Evolutionary conservation across 805 yeast genomes (phyloP).

Genomic region (Saccharomycopsis sp.): DNA sequence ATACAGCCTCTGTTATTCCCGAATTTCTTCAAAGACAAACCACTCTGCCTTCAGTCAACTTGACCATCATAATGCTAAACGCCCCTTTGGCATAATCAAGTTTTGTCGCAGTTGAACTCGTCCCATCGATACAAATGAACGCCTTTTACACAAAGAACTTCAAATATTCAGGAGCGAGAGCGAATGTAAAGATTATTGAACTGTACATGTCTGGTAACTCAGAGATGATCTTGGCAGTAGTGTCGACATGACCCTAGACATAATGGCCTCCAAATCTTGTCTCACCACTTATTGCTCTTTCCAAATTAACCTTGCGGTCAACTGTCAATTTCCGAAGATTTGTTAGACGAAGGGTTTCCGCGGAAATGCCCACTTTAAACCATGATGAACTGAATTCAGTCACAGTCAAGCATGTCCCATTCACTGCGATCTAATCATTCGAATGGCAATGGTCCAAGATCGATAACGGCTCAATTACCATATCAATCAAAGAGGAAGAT

Average conservation of each 20-base stretch:
- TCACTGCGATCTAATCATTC: constrained; percentile 89
- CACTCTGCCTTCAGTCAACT: constrained; percentile 82
- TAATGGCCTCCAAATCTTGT: constrained; percentile 94
- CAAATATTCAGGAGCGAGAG: constrained; percentile 34
- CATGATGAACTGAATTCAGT: constrained; percentile 55
- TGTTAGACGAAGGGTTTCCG: constrained; percentile 82
- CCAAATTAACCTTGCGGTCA: constrained; percentile 73
- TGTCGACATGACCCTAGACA: constrained; percentile 97
- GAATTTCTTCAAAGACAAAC: too few relatives aligned
- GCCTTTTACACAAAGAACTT: constrained; percentile 92
- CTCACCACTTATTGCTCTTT: constrained; percentile 75
- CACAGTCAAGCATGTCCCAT: constrained; percentile 89
- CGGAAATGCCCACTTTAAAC: constrained; percentile 89
- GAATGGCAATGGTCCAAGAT: constrained; percentile 76
- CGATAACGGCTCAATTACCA: constrained; percentile 48
- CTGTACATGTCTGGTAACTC: constrained; percentile 59
- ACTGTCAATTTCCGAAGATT: constrained; percentile 54
- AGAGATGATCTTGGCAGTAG: constrained; percentile 60
- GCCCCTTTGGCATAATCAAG: constrained; percentile 53
- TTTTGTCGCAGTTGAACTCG: constrained; percentile 78
- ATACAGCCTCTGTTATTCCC: too few relatives aligned
- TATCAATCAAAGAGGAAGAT: neutral
- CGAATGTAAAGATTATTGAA: constrained; percentile 69
- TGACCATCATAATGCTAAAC: constrained; percentile 85
- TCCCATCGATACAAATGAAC: constrained; percentile 90